Base-by-base conservation (phyloP, 75 land plant species). In the Isoetes taiwanensis region DNA sequence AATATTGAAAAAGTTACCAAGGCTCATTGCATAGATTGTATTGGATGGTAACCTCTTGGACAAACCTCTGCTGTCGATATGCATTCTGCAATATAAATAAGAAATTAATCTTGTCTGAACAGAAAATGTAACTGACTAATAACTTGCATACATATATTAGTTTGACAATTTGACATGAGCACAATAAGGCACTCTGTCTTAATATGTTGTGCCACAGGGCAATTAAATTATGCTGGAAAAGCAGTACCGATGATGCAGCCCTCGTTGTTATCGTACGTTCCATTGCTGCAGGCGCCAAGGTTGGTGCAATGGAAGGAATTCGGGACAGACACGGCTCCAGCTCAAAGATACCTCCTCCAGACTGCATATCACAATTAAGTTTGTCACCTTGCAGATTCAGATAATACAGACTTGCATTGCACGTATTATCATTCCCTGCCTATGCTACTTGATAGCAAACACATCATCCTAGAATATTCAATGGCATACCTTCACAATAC, bases 1-100 rank as follows among this genome's bases (percentile, higher is more conserved):
- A 19, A 9, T 21, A 4, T 8, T 24, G 0, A 57, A 31, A 59
- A 9, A n/a, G 25, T 25, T 78, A 91, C 99, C 99, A 93, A 11
- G 99, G 99, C 43, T 93, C 99, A 73, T 84, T 88, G 65, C 90
- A 88, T n/a, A 93, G 74, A 54, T 93, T 93, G 77, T 88, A 93
- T 48, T 88, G 99, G n/a, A 93, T 81, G 19, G 96, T 93, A 3
- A 93, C 99, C 78, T 93, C 99, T 30, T 84, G 79, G 8, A 79
- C 86, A 73, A 81, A 80, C 27, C 83, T 67, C 65, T 93, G 99
- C 35, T 88, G 96, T 25, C 90, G 79, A 52, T 84, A 74, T 28
- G 90, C 99, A 80, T 80, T 88, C 99, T 88, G 67, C 56, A 74
- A 16, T 2, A 46, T n/a, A n/a, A n/a, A n/a, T n/a, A n/a, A n/a